Evolutionary conservation across 2,329 filamentous ascomycete genomes (phyloP).

Genomic region (Diaporthe sp.): DNA sequence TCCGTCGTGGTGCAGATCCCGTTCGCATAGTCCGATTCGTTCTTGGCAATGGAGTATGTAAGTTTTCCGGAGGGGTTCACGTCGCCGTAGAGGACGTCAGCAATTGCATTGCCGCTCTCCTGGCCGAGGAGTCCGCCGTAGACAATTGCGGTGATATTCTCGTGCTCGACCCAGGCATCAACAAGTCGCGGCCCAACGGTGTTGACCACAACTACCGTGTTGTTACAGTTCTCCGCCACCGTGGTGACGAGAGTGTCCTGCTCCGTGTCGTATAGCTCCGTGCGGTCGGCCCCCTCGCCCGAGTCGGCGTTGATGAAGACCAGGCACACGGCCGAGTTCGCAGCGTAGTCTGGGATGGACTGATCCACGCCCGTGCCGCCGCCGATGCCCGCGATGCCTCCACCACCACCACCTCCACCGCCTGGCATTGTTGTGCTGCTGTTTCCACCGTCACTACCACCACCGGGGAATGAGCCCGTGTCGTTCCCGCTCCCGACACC

Average conservation of each 20-base stretch:
- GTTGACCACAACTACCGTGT: constrained; percentile 78
- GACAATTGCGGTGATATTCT: constrained; percentile 73
- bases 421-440: constrained; percentile 18
- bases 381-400: constrained; percentile 25
- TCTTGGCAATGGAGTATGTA: constrained; percentile 70
- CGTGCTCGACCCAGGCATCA: constrained; percentile 68
- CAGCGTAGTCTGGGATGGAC: constrained; percentile 39
- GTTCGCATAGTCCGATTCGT: constrained; percentile 64
- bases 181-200: constrained; percentile 73
- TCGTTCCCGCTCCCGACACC: background rate
- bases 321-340: constrained; percentile 54
- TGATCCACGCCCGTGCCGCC: constrained; percentile 32
- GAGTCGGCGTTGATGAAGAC: constrained; percentile 77
- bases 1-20: constrained; percentile 48
- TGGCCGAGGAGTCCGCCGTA: constrained; percentile 73
- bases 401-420: constrained; percentile 22
- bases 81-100: constrained; percentile 72
- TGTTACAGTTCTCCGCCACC: constrained; percentile 73
- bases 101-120: constrained; percentile 72
- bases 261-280: constrained; percentile 41
- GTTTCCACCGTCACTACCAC: constrained; percentile 22
- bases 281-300: constrained; percentile 62
- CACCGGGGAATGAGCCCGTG: background rate
- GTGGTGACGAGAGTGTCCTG: constrained; percentile 70
- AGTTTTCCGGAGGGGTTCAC: constrained; percentile 72